Evolutionary conservation across 106 monocot genomes (phyloP), one percentile per base, ranked within the genome.

Genomic region (Allium fistulosum): DNA sequence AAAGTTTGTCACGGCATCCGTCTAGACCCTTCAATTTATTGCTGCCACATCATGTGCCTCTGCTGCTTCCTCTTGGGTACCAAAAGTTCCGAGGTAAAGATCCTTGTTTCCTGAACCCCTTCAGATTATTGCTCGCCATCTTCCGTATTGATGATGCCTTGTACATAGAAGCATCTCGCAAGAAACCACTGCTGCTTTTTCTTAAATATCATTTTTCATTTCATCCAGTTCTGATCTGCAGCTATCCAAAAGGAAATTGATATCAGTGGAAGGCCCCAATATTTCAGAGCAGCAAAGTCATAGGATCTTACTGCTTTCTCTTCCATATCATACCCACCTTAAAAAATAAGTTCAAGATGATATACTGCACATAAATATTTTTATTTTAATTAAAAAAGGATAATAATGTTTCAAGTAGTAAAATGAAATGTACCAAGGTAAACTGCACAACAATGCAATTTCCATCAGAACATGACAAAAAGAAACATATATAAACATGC

Each of bases 21-120:
- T 85, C 92, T 46, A 75, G 78, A 2, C 99, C 93, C 0, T 92
- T 89, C 73, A 99, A 99, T 99, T 99, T 37, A 99, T 99, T 4
- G 99, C 99, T 10, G 99, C 99, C 7, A 99, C 71, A 69, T 99
- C 99, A 37, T 99, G 92, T 8, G 99, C 99, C 62, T 99, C 99
- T 12, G 93, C 99, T 7, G 99, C 99, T 78, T 99, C 99, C 71
- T 99, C 99, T 57, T 99, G 99, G 87, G 77, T 83, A 94, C 94
- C 87, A 79, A 94, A 94, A 46, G 94, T 94, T 72, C 94, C 94
- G 11, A 94, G 92, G 73, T 99, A 99, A 68, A 99, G 99, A 69
- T 99, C 99, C 67, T 99, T 99, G 81, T 99, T 99, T 57, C 99
- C 99, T 15, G 99, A 90, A 55, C 93, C 93, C 67, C 99, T 82